phyloP scores from a whole-genome alignment of 2,329 filamentous ascomycete genomes.

The Microsporum audouinii region DNA sequence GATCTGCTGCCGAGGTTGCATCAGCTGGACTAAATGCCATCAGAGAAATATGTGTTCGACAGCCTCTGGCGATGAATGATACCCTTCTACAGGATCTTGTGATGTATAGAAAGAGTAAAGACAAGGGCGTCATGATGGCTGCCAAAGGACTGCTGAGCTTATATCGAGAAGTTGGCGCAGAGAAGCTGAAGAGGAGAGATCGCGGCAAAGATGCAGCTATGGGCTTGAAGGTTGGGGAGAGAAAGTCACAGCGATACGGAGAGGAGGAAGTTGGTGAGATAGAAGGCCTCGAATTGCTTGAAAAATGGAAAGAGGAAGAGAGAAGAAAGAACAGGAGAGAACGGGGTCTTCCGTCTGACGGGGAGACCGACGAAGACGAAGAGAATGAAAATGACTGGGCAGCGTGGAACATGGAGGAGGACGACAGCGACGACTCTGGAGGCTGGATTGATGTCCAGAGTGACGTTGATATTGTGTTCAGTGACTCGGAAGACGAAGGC shows the following conservation, averaged over 20 bases:
- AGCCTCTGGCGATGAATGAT: slow-evolving; percentile 92
- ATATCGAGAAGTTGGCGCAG: slow-evolving; percentile 81
- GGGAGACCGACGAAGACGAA: slow-evolving; percentile 49
- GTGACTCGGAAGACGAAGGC: slow-evolving; percentile 63
- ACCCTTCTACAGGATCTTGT: slow-evolving; percentile 92
- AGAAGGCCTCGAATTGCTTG: slow-evolving; percentile 81
- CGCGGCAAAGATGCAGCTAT: slow-evolving; percentile 86
- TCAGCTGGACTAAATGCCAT: slow-evolving; percentile 90
- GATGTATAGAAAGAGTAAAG: slow-evolving; percentile 92
- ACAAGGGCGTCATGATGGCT: slow-evolving; percentile 99
- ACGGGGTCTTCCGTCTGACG: slow-evolving; percentile 53
- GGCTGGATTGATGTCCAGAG: slow-evolving; percentile 88
- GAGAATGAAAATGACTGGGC: slow-evolving; percentile 47
- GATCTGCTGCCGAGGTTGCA: slow-evolving; percentile 77
- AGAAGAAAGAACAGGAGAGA: slow-evolving; percentile 60
- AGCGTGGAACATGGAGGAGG: slow-evolving; percentile 52
- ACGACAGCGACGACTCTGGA: slow-evolving; percentile 58
- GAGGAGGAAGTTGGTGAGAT: slow-evolving; percentile 72
- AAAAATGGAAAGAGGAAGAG: slow-evolving; percentile 89
- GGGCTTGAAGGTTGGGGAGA: slow-evolving; percentile 61
- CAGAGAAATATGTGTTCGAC: slow-evolving; percentile 80
- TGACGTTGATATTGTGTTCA: slow-evolving; percentile 64
- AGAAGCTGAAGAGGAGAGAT: slow-evolving; percentile 79
- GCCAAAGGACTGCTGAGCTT: slow-evolving; percentile 82
- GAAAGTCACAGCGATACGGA: slow-evolving; percentile 67